Evolutionary conservation across 352 stramenopile species (phyloP), one percentile per base, ranked within the genome.

Genomic region (Phytophthora tentaculata): DNA sequence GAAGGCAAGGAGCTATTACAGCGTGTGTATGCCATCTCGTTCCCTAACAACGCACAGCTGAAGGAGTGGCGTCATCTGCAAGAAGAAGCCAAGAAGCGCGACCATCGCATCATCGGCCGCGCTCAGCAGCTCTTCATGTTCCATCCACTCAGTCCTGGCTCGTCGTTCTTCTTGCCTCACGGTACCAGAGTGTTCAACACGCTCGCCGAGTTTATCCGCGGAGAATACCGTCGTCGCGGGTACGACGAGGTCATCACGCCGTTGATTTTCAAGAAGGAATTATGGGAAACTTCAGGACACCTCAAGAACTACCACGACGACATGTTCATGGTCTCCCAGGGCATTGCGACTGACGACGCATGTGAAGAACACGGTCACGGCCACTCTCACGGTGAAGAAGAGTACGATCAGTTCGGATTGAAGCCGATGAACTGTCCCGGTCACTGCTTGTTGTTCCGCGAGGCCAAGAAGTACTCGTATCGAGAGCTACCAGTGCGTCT

Each of bases 401-500:
- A 80, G 50, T 84, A 84, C 35, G 93, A 99, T 48, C 71, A 97
- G 43, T 99, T 99, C 76, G 97, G 98, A 55, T 91, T 99, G 65
- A 99, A 99, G 73, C 97, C 97, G 23, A 99, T 99, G 97, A 99
- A 99, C 81, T 99, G 97, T 63, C 97, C 97, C 0, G 97, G 97
- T 53, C 97, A 99, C 76, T 99, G 96, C 72, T 79, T 99, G 19
- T 89, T 99, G 59, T 99, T 98, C 80, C 98, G 98, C 52, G 95
- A 99, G 79, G 81, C 88, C 13, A 87, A 84, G 44, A 88, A 97
- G 61, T 96, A 97, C 58, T 98, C 94, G 28, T 99, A 99, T 79
- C 89, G 95, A 47, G 97, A 99, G 58, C 76, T 99, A 43, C 96
- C 96, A 13, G 88, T 98, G 50, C 89, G 95, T 23, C 96, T 97